These are phyloP conservation scores for Cicer bijugum DNA, from an alignment of 306 rosid genomes.

Conservation along the genomic window DNA sequence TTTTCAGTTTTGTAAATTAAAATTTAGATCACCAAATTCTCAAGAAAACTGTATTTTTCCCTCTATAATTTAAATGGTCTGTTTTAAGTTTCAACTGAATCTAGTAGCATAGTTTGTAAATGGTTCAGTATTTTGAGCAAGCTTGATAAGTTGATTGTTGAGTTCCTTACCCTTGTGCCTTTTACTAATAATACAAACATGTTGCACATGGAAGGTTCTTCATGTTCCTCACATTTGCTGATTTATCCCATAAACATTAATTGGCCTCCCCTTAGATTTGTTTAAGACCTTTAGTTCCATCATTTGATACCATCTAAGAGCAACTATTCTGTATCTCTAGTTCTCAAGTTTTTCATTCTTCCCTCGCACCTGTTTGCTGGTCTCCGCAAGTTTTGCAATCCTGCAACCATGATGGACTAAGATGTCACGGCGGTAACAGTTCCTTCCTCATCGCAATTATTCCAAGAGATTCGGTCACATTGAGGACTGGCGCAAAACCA, in stretches of 20 bases:
- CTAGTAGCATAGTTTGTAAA: conserved; percentile 10
- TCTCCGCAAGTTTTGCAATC: neutral
- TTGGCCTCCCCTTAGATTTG: neutral
- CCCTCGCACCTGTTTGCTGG: neutral
- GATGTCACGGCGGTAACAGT: neutral
- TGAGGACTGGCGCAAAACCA: neutral
- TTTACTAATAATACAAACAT: neutral
- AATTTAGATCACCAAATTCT: conserved; percentile 4
- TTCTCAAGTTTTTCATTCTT: neutral
- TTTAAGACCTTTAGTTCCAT: neutral
- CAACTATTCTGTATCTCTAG: neutral
- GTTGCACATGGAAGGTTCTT: neutral
- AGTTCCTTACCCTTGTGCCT: neutral
- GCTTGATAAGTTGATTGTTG: no score
- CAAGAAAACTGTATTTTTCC: conserved; percentile 21
- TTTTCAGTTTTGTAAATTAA: neutral
- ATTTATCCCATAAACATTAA: neutral
- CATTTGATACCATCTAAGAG: neutral
- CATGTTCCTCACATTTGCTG: neutral
- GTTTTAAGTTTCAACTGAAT: conserved; percentile 2
- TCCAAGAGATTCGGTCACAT: neutral
- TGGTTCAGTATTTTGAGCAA: neutral
- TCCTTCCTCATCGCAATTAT: neutral
- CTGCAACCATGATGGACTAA: neutral
- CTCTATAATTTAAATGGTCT: neutral